phyloP scores from a whole-genome alignment of 768 basidiomycete genomes.

The Calocybe cyanea region DNA sequence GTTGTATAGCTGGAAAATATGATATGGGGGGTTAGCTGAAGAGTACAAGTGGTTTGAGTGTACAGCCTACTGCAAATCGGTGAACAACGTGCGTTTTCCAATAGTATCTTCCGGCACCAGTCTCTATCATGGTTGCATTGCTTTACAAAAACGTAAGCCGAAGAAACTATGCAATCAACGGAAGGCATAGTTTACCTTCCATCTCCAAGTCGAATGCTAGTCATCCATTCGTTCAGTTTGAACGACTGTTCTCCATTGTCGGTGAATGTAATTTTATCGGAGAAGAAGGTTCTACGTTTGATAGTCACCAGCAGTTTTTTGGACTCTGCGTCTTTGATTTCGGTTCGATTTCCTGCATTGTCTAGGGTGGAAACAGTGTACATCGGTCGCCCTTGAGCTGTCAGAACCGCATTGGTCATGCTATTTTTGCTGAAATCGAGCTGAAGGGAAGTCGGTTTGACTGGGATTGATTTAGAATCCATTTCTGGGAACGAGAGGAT shows the following conservation, averaged over 20 bases:
- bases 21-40: background rate
- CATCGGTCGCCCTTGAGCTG: slow-evolving; percentile 15
- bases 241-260: slow-evolving; percentile 14
- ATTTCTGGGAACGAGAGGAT: slow-evolving; percentile 2
- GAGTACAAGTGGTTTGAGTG: background rate
- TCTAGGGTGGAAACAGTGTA: slow-evolving; percentile 19
- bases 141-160: background rate
- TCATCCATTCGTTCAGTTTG: slow-evolving; percentile 22
- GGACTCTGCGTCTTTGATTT: slow-evolving; percentile 17
- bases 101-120: background rate
- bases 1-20: background rate
- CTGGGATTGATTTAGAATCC: slow-evolving; percentile 13
- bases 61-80: slow-evolving; percentile 5
- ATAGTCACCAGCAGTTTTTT: slow-evolving; percentile 17
- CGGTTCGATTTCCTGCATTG: slow-evolving; percentile 13
- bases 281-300: slow-evolving; percentile 12
- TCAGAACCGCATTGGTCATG: slow-evolving; percentile 16
- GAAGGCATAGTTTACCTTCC: slow-evolving; percentile 10
- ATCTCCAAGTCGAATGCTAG: slow-evolving; percentile 6
- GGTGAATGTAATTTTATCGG: slow-evolving; percentile 22
- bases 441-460: slow-evolving; percentile 9
- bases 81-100: slow-evolving; percentile 6
- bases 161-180: too few species aligned
- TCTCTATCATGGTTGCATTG: background rate
- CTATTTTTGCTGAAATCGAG: slow-evolving; percentile 21